Evolutionary conservation across 768 basidiomycete genomes (phyloP), one percentile per base, ranked within the genome.

Genomic region (Botryobasidium botryosum): DNA sequence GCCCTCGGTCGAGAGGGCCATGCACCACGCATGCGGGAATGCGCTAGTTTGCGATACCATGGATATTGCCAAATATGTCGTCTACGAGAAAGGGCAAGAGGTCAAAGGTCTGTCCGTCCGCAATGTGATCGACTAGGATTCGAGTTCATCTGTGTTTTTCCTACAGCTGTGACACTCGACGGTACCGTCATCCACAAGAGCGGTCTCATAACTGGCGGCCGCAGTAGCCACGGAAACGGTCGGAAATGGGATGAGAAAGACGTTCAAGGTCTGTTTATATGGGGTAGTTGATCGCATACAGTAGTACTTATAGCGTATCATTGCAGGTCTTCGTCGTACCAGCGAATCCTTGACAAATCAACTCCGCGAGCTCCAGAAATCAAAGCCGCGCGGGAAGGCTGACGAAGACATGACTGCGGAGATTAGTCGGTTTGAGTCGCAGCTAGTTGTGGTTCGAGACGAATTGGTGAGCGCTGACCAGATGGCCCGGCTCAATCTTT

Each of bases 181-280:
- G 94, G 94, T 1, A 97, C 91, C 2, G 67, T 99, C 49, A 96
- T 99, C 38, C 94, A 99, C 61, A 91, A 91, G 65, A 90, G 86
- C 52, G 94, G 94, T 49, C 64, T 92, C 38, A 97, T 99, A 57
- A 99, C 94, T 27, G 94, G 94, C 64, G 94, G 94, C 23, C 69
- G 75, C 39, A 85, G 86, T 53, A 71, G 79, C 0, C 78, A 79
- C 50, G 70, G 67, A 37, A 75, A 61, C n/a, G 71, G 69, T 32
- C 83, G 84, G 63, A 88, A 86, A 57, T 96, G 88, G 80, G 86
- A 92, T 48, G 92, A 97, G 58, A 82, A 81, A 54, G 90, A 94
- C 53, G 72, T 96, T 3, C 77, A 86, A 61, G 82, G 88, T 85
- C 51, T 35, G 62, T 53, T 31, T 35, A n/a, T 26, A 18, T 36